Conservation (phyloP, 352 stramenopile genomes). For the Pythium volutum region DNA sequence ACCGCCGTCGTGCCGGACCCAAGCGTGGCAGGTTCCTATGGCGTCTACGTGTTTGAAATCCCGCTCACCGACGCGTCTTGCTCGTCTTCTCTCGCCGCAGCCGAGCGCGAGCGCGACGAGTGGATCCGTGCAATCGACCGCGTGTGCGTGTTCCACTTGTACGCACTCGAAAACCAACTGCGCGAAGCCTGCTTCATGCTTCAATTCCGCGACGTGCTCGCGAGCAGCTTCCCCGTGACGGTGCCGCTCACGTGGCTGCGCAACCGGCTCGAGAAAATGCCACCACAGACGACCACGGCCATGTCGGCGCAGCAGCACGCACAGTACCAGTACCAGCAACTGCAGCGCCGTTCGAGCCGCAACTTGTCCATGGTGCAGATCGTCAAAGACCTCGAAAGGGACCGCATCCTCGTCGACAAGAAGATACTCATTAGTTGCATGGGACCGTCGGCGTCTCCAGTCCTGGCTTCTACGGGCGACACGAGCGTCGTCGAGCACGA, state of each 20-base stretch:
- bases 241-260: conserved; percentile 62
- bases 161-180: conserved; percentile 19
- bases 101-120: conserved; percentile 11
- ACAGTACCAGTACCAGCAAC: conserved; percentile 31
- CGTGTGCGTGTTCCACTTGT: conserved; percentile 23
- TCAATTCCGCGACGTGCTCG: conserved; percentile 34
- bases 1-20: conserved; percentile 5
- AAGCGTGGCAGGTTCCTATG: background rate
- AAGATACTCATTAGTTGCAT: conserved; percentile 37
- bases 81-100: no score
- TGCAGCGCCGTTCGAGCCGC: conserved; percentile 45
- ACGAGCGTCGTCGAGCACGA: conserved; percentile 27
- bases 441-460: background rate
- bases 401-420: conserved; percentile 60
- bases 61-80: background rate
- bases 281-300: background rate
- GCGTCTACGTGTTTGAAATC: conserved; percentile 22
- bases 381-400: conserved; percentile 71
- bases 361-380: conserved; percentile 78
- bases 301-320: conserved; percentile 27
- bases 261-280: conserved; percentile 46
- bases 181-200: conserved; percentile 37
- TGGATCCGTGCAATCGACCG: conserved; percentile 21
- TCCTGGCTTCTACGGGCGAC: background rate
- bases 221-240: conserved; percentile 41